Conservation (phyloP, 1,284 basidiomycete species). For the Melampsora americana region DNA sequence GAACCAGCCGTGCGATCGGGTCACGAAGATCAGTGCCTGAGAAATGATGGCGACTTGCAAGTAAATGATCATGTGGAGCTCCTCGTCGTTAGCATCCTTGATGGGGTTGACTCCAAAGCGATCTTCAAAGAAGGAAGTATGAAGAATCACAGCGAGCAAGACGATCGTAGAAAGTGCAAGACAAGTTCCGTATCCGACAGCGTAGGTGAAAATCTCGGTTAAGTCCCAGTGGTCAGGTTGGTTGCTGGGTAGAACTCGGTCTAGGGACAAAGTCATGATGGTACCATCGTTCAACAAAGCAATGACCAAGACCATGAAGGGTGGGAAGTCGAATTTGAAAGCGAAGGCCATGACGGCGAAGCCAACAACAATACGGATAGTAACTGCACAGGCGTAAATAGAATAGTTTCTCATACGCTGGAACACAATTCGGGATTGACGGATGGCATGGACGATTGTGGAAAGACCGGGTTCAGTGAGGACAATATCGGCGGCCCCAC, state of each 20-base stretch:
- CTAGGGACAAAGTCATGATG: constrained; percentile 90
- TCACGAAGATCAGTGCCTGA: constrained; percentile 94
- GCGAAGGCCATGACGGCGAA: constrained; percentile 92
- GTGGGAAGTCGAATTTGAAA: constrained; percentile 97
- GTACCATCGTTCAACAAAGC: constrained; percentile 96
- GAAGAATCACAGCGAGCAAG: constrained; percentile 76
- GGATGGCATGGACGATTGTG: constrained; percentile 93
- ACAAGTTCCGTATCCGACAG: constrained; percentile 90
- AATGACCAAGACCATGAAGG: constrained; percentile 98
- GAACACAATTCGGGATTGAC: constrained; percentile 89
- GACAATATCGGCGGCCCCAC: constrained; percentile 92
- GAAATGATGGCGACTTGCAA: constrained; percentile 96
- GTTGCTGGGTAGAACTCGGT: constrained; percentile 88
- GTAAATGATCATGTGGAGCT: constrained; percentile 76
- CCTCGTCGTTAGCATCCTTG: constrained; percentile 48
- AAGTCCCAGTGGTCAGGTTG: constrained; percentile 88
- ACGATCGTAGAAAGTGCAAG: constrained; percentile 83
- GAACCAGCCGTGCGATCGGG: constrained; percentile 93
- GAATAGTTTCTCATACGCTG: constrained; percentile 40
- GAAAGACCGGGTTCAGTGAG: constrained; percentile 92
- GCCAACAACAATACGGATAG: constrained; percentile 96
- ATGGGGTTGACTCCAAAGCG: constrained; percentile 68
- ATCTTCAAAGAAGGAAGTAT: constrained; percentile 84
- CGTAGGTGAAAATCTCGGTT: constrained; percentile 86
- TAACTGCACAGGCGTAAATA: constrained; percentile 77